phyloP scores from a whole-genome alignment of 495 filamentous ascomycete genomes.

The Lophium mytilinum region DNA sequence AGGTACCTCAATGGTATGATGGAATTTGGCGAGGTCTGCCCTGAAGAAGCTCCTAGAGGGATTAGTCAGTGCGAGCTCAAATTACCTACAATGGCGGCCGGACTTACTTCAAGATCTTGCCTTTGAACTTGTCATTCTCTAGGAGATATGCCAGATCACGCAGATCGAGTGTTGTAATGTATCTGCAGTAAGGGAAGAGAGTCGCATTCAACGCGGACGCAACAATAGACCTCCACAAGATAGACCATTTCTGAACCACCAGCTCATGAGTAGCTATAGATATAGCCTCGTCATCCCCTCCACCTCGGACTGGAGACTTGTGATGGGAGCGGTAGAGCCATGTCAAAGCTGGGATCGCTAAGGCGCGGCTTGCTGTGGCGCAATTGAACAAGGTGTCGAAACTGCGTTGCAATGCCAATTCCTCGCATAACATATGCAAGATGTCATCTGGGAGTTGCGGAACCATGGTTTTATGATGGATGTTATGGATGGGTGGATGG shows the following conservation, averaged over 20 bases:
- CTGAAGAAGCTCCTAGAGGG: constrained; percentile 29
- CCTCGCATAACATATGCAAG: constrained; percentile 49
- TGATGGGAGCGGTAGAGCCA: constrained; percentile 48
- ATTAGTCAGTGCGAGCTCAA: neutral
- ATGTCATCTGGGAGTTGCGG: constrained; percentile 49
- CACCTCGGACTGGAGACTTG: constrained; percentile 20
- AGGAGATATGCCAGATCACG: constrained; percentile 52
- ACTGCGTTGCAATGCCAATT: constrained; percentile 44
- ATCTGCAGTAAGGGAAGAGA: constrained; percentile 60
- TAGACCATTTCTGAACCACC: constrained; percentile 45
- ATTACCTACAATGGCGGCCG: too few species aligned
- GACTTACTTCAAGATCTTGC: constrained; percentile 21
- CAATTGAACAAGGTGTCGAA: constrained; percentile 52
- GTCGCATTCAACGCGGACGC: constrained; percentile 57
- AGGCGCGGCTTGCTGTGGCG: constrained; percentile 40
- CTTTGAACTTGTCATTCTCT: constrained; percentile 35
- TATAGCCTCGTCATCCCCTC: constrained; percentile 24
- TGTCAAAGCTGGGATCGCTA: constrained; percentile 50
- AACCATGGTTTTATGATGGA: constrained; percentile 18
- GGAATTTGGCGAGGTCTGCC: constrained; percentile 26
- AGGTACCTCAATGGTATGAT: constrained; percentile 5
- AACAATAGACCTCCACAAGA: constrained; percentile 63
- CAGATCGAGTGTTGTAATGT: constrained; percentile 55
- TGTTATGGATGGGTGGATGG: neutral
- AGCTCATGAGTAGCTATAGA: constrained; percentile 33